These are phyloP conservation scores for Penicillium canescens DNA, from an alignment of 495 filamentous ascomycete genomes.

Conservation along the genomic window DNA sequence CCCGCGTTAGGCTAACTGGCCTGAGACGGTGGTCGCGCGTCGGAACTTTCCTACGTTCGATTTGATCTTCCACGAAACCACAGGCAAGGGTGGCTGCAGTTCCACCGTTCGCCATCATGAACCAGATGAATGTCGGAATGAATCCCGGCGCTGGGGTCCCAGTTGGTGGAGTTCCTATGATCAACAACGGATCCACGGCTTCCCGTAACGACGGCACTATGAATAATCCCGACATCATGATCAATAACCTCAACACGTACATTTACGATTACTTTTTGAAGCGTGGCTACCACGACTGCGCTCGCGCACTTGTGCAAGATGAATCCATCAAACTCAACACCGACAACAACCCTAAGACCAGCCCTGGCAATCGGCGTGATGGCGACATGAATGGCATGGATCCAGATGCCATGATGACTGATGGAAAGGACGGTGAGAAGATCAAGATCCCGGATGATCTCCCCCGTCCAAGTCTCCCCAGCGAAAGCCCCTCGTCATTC, in stretches of 20 bases:
- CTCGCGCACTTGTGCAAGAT: constrained; percentile 64
- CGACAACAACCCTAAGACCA: constrained; percentile 60
- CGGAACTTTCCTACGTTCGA: constrained; percentile 22
- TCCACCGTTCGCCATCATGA: constrained; percentile 57
- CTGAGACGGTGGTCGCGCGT: constrained; percentile 43
- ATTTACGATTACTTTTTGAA: constrained; percentile 97
- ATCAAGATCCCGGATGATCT: constrained; percentile 76
- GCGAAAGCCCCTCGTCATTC: constrained; percentile 67
- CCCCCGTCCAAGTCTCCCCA: constrained; percentile 68
- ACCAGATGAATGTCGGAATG: constrained; percentile 72
- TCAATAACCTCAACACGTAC: constrained; percentile 93
- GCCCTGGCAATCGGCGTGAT: constrained; percentile 59
- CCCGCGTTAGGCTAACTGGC: constrained; percentile 34
- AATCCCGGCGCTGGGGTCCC: constrained; percentile 61
- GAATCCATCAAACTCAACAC: constrained; percentile 53
- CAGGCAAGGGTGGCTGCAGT: constrained; percentile 41
- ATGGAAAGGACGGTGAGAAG: constrained; percentile 73
- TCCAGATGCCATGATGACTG: constrained; percentile 78
- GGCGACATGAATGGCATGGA: constrained; percentile 75
- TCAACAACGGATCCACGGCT: constrained; percentile 63
- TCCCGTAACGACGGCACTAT: constrained; percentile 45
- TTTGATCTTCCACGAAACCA: constrained; percentile 25
- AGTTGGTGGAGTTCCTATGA: constrained; percentile 69
- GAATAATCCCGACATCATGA: constrained; percentile 51
- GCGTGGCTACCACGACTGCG: constrained; percentile 76